phyloP scores from a whole-genome alignment of 2,329 filamentous ascomycete species.

The Clonostachys rosea region DNA sequence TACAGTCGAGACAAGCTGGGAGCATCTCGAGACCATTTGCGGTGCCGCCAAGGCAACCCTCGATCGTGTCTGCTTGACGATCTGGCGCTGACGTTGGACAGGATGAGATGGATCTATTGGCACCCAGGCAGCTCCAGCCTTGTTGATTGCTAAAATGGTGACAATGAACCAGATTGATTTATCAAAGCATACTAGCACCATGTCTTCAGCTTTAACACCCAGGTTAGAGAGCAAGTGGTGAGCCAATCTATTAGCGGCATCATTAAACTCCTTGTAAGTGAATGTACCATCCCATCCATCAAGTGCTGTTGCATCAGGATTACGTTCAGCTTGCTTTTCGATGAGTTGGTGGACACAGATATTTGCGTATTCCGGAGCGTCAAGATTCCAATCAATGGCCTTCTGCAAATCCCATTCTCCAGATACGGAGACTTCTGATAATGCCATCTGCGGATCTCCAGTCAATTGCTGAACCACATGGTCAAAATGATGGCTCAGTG shows the following conservation, averaged over 20 bases:
- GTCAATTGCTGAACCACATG: slow-evolving; percentile 3
- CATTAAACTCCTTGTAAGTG: not conserved
- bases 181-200: slow-evolving; percentile 9
- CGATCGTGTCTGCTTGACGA: not conserved
- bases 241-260: not conserved
- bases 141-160: slow-evolving; percentile 10
- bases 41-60: not conserved
- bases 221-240: slow-evolving; percentile 1
- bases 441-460: not conserved
- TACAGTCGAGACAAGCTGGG: not conserved
- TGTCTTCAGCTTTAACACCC: slow-evolving; percentile 8
- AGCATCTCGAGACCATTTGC: not conserved
- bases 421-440: not conserved
- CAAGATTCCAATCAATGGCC: not conserved
- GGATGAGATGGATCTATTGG: slow-evolving; percentile 7
- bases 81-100: not conserved
- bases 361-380: not conserved
- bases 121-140: slow-evolving; percentile 14
- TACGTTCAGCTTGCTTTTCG: not conserved
- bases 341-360: slow-evolving; percentile 4
- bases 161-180: slow-evolving; percentile 9
- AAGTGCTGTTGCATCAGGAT: slow-evolving; percentile 9
- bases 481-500: slow-evolving; percentile 2
- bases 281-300: not conserved
- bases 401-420: not conserved